Evolutionary conservation across 768 basidiomycete species (phyloP).

Genomic region (Tulasnella calospora): DNA sequence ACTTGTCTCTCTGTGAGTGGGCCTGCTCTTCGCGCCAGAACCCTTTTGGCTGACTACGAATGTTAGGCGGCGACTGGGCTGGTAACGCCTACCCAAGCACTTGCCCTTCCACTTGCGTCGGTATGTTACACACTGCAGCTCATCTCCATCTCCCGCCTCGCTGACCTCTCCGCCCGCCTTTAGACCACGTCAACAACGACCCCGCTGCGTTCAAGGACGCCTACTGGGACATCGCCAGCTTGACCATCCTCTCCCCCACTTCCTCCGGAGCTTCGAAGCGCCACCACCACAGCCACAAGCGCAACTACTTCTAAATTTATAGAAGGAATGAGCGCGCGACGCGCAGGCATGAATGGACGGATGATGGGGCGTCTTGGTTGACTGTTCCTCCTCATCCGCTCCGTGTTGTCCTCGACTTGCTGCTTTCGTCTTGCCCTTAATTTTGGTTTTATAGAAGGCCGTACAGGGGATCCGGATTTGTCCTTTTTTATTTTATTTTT

Average conservation of each 20-base stretch:
- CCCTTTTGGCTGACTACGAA: neutral
- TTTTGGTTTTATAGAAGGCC: too few relatives aligned
- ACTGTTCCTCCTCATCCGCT: too few relatives aligned
- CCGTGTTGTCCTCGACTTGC: too few relatives aligned
- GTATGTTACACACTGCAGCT: neutral
- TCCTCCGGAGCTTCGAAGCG: neutral
- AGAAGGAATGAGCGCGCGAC: neutral
- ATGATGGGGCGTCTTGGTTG: too few relatives aligned
- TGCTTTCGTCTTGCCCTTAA: too few relatives aligned
- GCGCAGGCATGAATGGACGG: too few relatives aligned
- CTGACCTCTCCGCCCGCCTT: neutral
- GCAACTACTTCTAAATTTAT: neutral
- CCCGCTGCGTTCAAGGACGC: conserved; percentile 30
- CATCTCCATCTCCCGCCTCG: neutral
- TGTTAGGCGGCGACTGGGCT: conserved; percentile 29
- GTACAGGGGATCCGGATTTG: too few relatives aligned
- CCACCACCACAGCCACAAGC: conserved; percentile 1
- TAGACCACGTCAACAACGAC: conserved; percentile 32
- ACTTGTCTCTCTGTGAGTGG: conserved; percentile 29
- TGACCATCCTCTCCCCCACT: conserved; percentile 6
- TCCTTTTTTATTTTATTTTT: too few relatives aligned
- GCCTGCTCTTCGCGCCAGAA: neutral
- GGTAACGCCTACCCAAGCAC: conserved; percentile 25
- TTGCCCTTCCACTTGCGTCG: conserved; percentile 29
- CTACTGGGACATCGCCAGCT: conserved; percentile 31